These are phyloP conservation scores for Aechmea fasciata DNA, from an alignment of 176 grass and related monocot species.

Conservation along the genomic window DNA sequence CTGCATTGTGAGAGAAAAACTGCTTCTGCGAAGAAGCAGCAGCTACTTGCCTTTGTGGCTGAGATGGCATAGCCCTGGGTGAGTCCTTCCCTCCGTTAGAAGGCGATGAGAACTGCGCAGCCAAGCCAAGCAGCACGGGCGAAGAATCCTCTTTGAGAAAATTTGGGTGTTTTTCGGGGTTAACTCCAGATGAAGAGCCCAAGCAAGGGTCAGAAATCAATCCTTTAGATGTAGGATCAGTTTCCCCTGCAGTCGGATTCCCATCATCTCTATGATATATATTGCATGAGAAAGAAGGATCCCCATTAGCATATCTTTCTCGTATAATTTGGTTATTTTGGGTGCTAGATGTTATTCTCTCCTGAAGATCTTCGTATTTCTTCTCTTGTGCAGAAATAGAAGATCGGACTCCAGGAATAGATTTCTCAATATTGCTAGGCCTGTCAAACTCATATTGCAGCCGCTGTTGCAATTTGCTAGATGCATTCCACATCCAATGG, in stretches of 20 bases:
- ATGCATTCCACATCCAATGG: conserved; percentile 81
- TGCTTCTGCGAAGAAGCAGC: conserved; percentile 45
- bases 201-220: conserved; percentile 40
- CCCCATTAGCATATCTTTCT: conserved; percentile 74
- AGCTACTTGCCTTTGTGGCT: conserved; percentile 38
- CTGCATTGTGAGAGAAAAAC: conserved; percentile 39
- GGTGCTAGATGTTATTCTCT: conserved; percentile 39
- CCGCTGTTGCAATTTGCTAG: conserved; percentile 82
- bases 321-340: conserved; percentile 46
- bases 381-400: conserved; percentile 78
- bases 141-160: conserved; percentile 40
- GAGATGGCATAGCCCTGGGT: conserved; percentile 28
- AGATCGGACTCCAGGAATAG: conserved; percentile 56
- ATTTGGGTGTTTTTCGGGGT: conserved; percentile 27
- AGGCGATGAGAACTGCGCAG: conserved; percentile 30
- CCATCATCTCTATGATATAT: conserved; percentile 66
- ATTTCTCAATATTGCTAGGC: conserved; percentile 67
- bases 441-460: conserved; percentile 96
- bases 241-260: conserved; percentile 54
- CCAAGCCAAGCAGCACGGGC: conserved; percentile 29
- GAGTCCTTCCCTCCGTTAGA: conserved; percentile 45
- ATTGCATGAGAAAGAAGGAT: conserved; percentile 50
- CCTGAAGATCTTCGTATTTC: conserved; percentile 85
- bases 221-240: conserved; percentile 47
- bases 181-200: conserved; percentile 33